Evolutionary conservation across 108 stramenopile genomes (phyloP).

Genomic region (Nitzschia putrida): DNA sequence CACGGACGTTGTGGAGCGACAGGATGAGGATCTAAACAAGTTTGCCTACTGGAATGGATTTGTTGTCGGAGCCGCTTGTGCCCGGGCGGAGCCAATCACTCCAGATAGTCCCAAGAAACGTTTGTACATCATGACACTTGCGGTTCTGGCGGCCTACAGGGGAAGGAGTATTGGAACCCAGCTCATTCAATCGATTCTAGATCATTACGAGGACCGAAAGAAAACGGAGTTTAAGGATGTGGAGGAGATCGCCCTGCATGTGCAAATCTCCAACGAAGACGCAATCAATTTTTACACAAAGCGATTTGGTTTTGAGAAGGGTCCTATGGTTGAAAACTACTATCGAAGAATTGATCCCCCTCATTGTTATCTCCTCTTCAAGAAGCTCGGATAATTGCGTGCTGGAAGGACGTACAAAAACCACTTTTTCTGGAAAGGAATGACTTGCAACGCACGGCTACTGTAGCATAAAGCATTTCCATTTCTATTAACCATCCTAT

Average conservation of each 20-base stretch:
- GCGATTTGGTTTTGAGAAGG: constrained; percentile 87
- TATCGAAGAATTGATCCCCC: constrained; percentile 97
- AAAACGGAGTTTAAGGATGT: constrained; percentile 48
- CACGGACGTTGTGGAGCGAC: constrained; percentile 63
- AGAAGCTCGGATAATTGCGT: constrained; percentile 54
- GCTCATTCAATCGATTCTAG: constrained; percentile 81
- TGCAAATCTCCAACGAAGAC: constrained; percentile 91
- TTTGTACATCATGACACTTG: constrained; percentile 97
- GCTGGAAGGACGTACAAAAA: not conserved
- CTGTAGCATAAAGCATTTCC: too few relatives aligned
- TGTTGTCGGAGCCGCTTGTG: constrained; percentile 85
- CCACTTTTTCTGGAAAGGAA: not conserved
- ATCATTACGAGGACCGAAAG: constrained; percentile 58
- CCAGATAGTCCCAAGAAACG: constrained; percentile 38
- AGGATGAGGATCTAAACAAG: constrained; percentile 65
- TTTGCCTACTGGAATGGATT: constrained; percentile 89
- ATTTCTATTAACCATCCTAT: too few relatives aligned
- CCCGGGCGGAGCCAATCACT: constrained; percentile 60
- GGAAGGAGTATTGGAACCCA: constrained; percentile 88
- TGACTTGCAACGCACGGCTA: too few relatives aligned
- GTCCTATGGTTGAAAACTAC: constrained; percentile 91
- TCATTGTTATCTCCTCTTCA: constrained; percentile 91
- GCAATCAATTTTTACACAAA: constrained; percentile 91
- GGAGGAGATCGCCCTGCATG: constrained; percentile 91
- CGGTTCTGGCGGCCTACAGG: constrained; percentile 92